Evolutionary conservation across 345 rosid genomes (phyloP), one percentile per base, ranked within the genome.

Genomic region (Sisymbrium irio): DNA sequence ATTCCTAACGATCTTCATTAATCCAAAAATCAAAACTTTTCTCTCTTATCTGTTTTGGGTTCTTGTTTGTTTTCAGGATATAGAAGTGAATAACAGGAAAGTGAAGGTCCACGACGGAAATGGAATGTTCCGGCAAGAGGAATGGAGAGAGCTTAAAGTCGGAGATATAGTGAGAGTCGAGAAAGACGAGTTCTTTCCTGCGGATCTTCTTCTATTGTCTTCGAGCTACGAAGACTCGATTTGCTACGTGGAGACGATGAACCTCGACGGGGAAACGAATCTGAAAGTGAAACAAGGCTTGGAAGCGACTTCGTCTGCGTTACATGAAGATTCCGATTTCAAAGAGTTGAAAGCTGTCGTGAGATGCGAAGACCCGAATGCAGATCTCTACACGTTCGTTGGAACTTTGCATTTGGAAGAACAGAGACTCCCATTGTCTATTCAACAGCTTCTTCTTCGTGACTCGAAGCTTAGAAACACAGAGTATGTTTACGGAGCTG

Each of bases 251-350:
- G 99, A 95, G 79, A 92, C 97, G 49, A 95, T 77, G 78, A 95
- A 95, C 63, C 93, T 95, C 35, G 99, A 95, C 8, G 99, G 99
- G 25, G 99, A 95, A 80, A 95, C 99, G 53, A 95, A 92, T 75
- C 79, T 95, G 85, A 95, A 92, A 76, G 80, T 86, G 53, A 89
- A 95, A 78, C 97, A 90, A 67, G 90, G 93, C 6, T 77, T 85
- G 7, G 91, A 92, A 27, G 77, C 77, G 32, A 92, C 97, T 32
- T 81, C 88, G 1, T 80, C 87, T 4, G 82, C 67, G 9, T 55
- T 90, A 64, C 83, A 81, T 0, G 97, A 90, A 33, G 96, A 92
- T 49, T 85, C 93, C 0, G 82, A 79, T 79, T 89, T 92, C 77
- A 69, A 69, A 39, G 75, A 86, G 20, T 88, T 92, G 65, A 91